These are phyloP conservation scores for Nitzschia sp. DNA, from an alignment of 108 stramenopile genomes.

Conservation along the genomic window DNA sequence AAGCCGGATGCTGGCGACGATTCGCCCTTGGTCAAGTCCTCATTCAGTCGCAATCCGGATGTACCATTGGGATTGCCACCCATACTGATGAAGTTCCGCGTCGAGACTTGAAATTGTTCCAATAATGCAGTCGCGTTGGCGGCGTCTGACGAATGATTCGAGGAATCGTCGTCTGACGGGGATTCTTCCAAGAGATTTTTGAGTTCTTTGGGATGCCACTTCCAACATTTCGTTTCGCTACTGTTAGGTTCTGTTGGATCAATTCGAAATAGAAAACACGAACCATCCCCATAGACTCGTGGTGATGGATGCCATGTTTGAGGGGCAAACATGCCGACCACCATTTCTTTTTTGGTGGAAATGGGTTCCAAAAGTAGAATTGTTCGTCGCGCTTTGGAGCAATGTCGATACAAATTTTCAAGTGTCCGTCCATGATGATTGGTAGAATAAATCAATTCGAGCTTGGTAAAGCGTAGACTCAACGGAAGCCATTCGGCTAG, in stretches of 20 bases:
- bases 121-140: constrained; percentile 41
- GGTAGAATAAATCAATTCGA: constrained; percentile 81
- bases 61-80: constrained; percentile 73
- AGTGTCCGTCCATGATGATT: constrained; percentile 80
- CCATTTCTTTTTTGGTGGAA: constrained; percentile 15
- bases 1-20: constrained; percentile 69
- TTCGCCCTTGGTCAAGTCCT: constrained; percentile 76
- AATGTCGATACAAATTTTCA: constrained; percentile 62
- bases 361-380: constrained; percentile 71
- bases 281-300: constrained; percentile 72
- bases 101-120: constrained; percentile 78
- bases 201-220: constrained; percentile 59
- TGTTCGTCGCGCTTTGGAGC: constrained; percentile 60
- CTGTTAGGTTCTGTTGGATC: background rate
- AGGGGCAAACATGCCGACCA: constrained; percentile 82
- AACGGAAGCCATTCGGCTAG: constrained; percentile 77
- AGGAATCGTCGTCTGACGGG: constrained; percentile 7
- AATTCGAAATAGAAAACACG: constrained; percentile 82
- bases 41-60: constrained; percentile 73
- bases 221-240: constrained; percentile 46
- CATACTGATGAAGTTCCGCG: constrained; percentile 70
- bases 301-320: constrained; percentile 71
- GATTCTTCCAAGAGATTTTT: constrained; percentile 27
- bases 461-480: constrained; percentile 62
- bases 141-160: constrained; percentile 6